Percentiles rank a stretch among this genome's conserved stretches.
These are phyloP conservation scores for Papiliotrema terrestris DNA, from an alignment of 1,284 basidiomycete species.

Conservation along the genomic window DNA sequence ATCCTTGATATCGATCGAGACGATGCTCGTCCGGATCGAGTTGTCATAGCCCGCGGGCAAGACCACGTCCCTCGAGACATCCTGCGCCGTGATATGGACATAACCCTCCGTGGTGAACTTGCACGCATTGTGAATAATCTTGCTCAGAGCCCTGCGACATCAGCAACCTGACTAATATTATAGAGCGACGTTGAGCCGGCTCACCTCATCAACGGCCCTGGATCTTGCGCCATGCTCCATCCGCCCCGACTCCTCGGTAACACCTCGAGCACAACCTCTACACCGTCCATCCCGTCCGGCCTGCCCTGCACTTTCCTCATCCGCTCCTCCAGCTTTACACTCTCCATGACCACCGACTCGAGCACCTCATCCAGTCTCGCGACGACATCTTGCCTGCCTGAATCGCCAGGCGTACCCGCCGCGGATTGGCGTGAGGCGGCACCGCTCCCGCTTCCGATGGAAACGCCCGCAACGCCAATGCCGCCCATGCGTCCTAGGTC, in stretches of 20 bases:
- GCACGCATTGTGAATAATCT: constrained; percentile 35
- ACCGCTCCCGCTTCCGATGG: neutral
- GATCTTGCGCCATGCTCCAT: constrained; percentile 25
- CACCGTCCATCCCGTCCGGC: constrained; percentile 17
- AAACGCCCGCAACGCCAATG: neutral
- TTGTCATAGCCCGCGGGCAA: constrained; percentile 31
- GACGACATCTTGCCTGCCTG: constrained; percentile 2
- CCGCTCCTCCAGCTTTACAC: constrained; percentile 25
- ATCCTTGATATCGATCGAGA: constrained; percentile 39
- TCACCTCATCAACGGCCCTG: constrained; percentile 22
- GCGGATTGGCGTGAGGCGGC: neutral
- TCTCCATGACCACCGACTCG: constrained; percentile 29
- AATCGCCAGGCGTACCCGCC: neutral
- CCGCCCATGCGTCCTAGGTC: neutral
- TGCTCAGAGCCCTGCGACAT: constrained; percentile 20
- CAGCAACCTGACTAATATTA: neutral
- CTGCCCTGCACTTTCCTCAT: constrained; percentile 14
- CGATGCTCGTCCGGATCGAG: constrained; percentile 22
- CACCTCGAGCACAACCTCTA: constrained; percentile 41
- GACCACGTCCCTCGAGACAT: constrained; percentile 28
- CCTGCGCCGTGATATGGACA: constrained; percentile 36
- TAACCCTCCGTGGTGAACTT: constrained; percentile 37
- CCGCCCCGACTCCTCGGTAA: constrained; percentile 30
- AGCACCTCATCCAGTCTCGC: constrained; percentile 13
- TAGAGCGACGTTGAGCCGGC: neutral